A percentile compares a stretch with the other conserved stretches of the same genome.
Evolutionary conservation across 2,329 filamentous ascomycete species (phyloP).

Genomic region (Aureobasidium subglaciale): DNA sequence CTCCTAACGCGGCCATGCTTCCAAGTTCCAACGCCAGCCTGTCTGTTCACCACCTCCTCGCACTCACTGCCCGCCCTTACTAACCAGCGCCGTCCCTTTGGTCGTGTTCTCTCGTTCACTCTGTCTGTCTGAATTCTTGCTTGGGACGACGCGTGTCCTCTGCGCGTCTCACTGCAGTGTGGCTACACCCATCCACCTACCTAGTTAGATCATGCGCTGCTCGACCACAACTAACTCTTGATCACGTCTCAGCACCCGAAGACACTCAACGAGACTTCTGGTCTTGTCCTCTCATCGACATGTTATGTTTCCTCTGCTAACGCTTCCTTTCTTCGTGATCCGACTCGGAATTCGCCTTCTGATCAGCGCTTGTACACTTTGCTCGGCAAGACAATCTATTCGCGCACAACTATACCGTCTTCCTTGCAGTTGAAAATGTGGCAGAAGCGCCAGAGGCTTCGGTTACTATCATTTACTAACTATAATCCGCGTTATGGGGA

Average conservation of each 20-base stretch:
- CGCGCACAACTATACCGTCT: neutral
- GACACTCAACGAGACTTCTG: neutral
- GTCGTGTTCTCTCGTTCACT: neutral
- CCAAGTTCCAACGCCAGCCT: neutral
- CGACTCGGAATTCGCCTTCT: neutral
- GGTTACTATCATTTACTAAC: neutral
- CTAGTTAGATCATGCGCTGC: conserved; percentile 4
- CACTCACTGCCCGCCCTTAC: too few species aligned
- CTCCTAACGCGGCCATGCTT: neutral
- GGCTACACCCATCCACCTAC: neutral
- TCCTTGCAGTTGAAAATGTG: neutral
- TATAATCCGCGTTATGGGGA: neutral
- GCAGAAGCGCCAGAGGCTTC: neutral
- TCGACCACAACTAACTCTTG: neutral
- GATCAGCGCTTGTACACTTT: neutral
- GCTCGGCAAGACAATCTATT: neutral
- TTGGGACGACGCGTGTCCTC: neutral
- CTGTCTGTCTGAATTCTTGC: neutral
- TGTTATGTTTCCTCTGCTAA: neutral
- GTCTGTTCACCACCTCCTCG: neutral
- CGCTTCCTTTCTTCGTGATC: neutral
- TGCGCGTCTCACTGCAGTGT: neutral
- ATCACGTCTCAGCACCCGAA: neutral
- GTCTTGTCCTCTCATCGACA: neutral
- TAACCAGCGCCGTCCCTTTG: too few species aligned